These are phyloP conservation scores for Fusarium guadeloupense DNA, from an alignment of 2,329 filamentous ascomycete genomes.

Conservation along the genomic window DNA sequence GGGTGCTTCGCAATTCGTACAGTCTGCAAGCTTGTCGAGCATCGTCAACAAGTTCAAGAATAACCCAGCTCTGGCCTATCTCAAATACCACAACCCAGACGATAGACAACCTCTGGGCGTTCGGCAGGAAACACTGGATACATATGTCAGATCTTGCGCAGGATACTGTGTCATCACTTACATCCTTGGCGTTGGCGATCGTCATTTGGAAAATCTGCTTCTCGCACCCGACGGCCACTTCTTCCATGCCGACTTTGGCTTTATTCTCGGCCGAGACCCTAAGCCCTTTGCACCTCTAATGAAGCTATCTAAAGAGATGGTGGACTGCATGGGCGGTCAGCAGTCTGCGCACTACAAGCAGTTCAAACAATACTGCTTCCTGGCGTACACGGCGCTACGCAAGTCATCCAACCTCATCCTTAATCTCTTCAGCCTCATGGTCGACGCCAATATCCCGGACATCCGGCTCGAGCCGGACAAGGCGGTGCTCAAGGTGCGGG, in stretches of 20 bases:
- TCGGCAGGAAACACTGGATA: conserved; percentile 92
- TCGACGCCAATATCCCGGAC: conserved; percentile 96
- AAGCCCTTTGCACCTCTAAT: conserved; percentile 97
- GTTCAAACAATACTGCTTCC: conserved; percentile 96
- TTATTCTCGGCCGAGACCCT: conserved; percentile 94
- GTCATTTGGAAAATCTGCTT: conserved; percentile 94
- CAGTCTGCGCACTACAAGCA: conserved; percentile 82
- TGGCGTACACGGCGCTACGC: conserved; percentile 89
- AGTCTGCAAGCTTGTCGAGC: conserved; percentile 82
- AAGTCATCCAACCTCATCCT: conserved; percentile 92
- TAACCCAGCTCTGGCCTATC: conserved; percentile 80
- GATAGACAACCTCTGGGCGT: conserved; percentile 82
- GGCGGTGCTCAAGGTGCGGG: conserved; percentile 92
- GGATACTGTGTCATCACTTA: conserved; percentile 99
- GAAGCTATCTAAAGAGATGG: conserved; percentile 98
- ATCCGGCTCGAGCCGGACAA: conserved; percentile 93
- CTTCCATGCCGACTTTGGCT: conserved; percentile 98
- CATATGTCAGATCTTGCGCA: conserved; percentile 93
- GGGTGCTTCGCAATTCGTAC: conserved; percentile 92
- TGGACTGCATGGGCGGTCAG: conserved; percentile 95
- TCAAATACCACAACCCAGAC: conserved; percentile 90
- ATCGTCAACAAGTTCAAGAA: conserved; percentile 84
- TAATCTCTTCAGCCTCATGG: conserved; percentile 96
- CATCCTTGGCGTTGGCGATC: conserved; percentile 93
- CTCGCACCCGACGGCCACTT: conserved; percentile 91